Evolutionary conservation across 2,329 filamentous ascomycete genomes (phyloP).

Genomic region (Penicillium palitans): DNA sequence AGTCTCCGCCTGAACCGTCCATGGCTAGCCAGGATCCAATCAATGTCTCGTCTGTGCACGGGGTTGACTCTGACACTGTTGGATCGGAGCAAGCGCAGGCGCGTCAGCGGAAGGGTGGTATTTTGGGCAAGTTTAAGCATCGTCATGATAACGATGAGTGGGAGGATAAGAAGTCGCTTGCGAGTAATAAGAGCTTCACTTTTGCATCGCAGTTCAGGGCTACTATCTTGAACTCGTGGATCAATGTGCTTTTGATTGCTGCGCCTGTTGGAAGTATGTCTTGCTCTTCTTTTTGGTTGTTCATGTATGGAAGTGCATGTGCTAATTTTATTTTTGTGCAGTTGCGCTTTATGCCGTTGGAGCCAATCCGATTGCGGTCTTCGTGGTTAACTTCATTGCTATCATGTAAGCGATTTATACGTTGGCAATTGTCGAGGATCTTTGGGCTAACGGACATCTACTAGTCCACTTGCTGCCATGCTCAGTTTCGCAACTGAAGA

Average conservation of each 20-base stretch:
- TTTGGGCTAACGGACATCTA: neutral
- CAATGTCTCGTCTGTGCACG: constrained; percentile 26
- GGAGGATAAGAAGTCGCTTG: constrained; percentile 17
- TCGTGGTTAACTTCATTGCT: constrained; percentile 89
- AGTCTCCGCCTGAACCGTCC: constrained; percentile 23
- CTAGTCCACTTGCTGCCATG: constrained; percentile 73
- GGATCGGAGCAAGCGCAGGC: constrained; percentile 23
- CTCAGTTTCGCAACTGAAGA: constrained; percentile 89
- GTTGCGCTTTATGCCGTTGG: constrained; percentile 67
- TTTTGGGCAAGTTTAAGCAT: constrained; percentile 22
- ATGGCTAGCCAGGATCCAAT: constrained; percentile 35
- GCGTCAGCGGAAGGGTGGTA: constrained; percentile 28
- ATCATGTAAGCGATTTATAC: constrained; percentile 60
- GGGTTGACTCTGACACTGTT: constrained; percentile 15
- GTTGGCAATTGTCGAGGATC: neutral
- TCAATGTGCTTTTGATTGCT: constrained; percentile 77
- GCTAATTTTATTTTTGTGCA: constrained; percentile 9
- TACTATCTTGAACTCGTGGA: constrained; percentile 78
- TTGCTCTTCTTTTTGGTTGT: neutral
- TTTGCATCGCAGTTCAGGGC: constrained; percentile 53
- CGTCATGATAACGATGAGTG: constrained; percentile 14
- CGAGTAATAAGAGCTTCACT: constrained; percentile 38
- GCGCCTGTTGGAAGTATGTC: constrained; percentile 68
- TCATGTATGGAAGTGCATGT: neutral
- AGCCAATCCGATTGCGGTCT: constrained; percentile 64